Conservation (phyloP, 495 filamentous ascomycete species). For the Pseudomonodictys pantanalensis region DNA sequence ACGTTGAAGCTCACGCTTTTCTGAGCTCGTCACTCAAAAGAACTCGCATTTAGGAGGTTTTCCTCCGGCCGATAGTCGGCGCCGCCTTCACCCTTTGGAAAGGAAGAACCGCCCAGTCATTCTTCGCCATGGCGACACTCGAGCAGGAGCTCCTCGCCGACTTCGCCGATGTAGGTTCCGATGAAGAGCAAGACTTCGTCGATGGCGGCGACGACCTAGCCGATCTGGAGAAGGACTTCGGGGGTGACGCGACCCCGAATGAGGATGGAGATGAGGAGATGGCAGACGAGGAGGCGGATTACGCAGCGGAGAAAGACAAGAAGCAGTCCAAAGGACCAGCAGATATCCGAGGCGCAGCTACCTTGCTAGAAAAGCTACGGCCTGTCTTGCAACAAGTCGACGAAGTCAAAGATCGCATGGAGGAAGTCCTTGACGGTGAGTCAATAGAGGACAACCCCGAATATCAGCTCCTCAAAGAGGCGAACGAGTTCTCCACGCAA, state of each 20-base stretch:
- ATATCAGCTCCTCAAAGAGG: constrained; percentile 76
- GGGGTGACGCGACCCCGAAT: constrained; percentile 40
- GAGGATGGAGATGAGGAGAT: constrained; percentile 52
- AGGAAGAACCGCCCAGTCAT: background rate
- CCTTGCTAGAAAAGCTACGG: constrained; percentile 70
- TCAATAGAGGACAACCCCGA: constrained; percentile 83
- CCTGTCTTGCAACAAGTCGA: constrained; percentile 76
- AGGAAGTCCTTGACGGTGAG: constrained; percentile 61
- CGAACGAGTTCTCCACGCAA: constrained; percentile 78
- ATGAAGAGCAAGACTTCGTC: constrained; percentile 35
- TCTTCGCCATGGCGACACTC: constrained; percentile 63
- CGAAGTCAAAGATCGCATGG: constrained; percentile 62
- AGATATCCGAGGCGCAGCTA: constrained; percentile 72
- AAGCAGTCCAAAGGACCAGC: constrained; percentile 66
- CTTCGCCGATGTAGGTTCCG: constrained; percentile 67
- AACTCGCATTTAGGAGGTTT: background rate
- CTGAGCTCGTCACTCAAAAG: background rate
- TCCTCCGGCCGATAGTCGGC: background rate
- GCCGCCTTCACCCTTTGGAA: background rate
- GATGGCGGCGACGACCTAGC: constrained; percentile 27
- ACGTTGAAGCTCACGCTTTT: background rate
- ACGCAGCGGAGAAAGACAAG: constrained; percentile 47
- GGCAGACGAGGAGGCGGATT: constrained; percentile 47
- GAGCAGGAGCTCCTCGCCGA: constrained; percentile 84
- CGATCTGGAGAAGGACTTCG: constrained; percentile 45